Percentiles rank a stretch among this genome's conserved stretches.
These are phyloP conservation scores for Dissophora globulifera DNA, from an alignment of 192 early-diverging fungal species.

Conservation along the genomic window DNA sequence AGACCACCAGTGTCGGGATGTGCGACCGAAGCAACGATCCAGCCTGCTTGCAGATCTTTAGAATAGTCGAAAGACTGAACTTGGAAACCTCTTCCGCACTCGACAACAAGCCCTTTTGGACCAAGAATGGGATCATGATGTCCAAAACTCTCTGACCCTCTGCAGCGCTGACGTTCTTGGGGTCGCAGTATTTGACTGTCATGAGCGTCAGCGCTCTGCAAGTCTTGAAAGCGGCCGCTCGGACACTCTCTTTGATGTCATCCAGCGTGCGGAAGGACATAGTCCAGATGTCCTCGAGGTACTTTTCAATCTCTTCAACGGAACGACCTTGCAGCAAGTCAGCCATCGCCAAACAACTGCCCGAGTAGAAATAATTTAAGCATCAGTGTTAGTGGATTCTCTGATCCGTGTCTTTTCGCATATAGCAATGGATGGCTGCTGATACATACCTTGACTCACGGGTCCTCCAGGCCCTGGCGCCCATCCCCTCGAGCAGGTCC, in stretches of 20 bases:
- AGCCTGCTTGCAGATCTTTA: slow-evolving; percentile 85
- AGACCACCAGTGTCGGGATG: slow-evolving; percentile 75
- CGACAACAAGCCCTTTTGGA: slow-evolving; percentile 78
- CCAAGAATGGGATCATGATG: slow-evolving; percentile 89
- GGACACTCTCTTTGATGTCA: slow-evolving; percentile 94
- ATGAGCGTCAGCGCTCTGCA: slow-evolving; percentile 83
- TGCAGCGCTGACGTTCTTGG: slow-evolving; percentile 60
- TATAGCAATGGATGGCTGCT: too few species aligned
- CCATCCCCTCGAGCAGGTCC: slow-evolving; percentile 81
- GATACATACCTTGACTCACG: slow-evolving; percentile 77
- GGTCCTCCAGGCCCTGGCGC: slow-evolving; percentile 85
- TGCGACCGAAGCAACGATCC: slow-evolving; percentile 79
- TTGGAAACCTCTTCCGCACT: slow-evolving; percentile 88
- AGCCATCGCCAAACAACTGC: slow-evolving; percentile 73
- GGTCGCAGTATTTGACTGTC: slow-evolving; percentile 90
- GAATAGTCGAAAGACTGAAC: slow-evolving; percentile 82
- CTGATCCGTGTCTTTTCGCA: too few species aligned
- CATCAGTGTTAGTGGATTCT: too few species aligned
- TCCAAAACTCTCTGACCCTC: slow-evolving; percentile 80
- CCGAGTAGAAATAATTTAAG: too few species aligned
- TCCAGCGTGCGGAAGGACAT: slow-evolving; percentile 93
- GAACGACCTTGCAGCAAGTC: slow-evolving; percentile 77
- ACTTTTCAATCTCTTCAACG: slow-evolving; percentile 75
- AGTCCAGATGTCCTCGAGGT: slow-evolving; percentile 85
- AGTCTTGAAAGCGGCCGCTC: slow-evolving; percentile 80